Percentiles rank a stretch among this genome's conserved stretches.
Conservation (phyloP, 2,329 filamentous ascomycete species). For the Penicillium psychrosexuale region DNA sequence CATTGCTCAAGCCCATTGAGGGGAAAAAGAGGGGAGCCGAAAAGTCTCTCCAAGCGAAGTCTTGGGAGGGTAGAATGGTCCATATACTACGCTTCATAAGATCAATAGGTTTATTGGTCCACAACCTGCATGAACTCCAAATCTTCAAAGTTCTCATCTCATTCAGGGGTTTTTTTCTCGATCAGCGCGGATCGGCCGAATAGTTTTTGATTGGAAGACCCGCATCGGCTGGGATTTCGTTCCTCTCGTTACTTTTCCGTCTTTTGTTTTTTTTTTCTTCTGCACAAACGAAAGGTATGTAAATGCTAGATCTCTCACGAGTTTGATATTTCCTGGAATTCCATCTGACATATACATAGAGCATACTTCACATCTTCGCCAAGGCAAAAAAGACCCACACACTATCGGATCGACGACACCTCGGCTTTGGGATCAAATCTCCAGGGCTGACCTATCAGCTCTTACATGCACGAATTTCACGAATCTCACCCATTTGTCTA, state of each 20-base stretch:
- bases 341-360: not conserved
- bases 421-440: conserved; percentile 12
- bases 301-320: not conserved
- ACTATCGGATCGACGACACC: conserved; percentile 20
- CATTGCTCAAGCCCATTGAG: not conserved
- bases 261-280: not conserved
- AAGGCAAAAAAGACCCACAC: conserved; percentile 10
- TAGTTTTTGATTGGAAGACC: not conserved
- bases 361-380: not conserved
- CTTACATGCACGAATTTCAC: not conserved
- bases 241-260: not conserved
- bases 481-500: not conserved
- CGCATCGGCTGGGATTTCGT: not conserved
- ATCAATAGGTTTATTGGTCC: not conserved
- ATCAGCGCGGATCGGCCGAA: not conserved
- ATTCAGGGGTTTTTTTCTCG: not conserved
- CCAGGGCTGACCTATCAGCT: conserved; percentile 18
- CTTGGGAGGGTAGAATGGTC: not conserved
- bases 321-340: not conserved
- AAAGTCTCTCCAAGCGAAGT: not conserved
- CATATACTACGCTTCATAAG: not conserved
- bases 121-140: not conserved
- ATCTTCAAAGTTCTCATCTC: not conserved
- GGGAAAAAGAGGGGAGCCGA: not conserved
- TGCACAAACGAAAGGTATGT: too few relatives aligned